These are phyloP conservation scores for Penicillium italicum DNA, from an alignment of 2,329 filamentous ascomycete genomes.

Conservation along the genomic window DNA sequence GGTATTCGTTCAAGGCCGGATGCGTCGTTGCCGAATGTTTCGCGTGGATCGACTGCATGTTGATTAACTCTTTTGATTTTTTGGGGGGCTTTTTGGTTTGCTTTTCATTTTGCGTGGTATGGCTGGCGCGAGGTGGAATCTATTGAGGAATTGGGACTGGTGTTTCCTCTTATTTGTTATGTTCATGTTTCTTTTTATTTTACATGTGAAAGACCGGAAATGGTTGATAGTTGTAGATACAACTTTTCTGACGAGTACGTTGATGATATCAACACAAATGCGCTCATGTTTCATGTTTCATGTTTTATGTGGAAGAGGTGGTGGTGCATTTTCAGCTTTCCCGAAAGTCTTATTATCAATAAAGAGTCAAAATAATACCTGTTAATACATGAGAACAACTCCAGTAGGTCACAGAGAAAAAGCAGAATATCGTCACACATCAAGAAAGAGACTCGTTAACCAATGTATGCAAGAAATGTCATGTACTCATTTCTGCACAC, in stretches of 20 bases:
- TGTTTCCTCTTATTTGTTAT: background rate
- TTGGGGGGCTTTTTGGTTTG: no score
- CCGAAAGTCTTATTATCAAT: background rate
- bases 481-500: slow-evolving; percentile 4
- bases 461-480: slow-evolving; percentile 6
- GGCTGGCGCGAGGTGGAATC: background rate
- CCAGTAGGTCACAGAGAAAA: slow-evolving; percentile 1
- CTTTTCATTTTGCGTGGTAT: background rate
- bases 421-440: slow-evolving; percentile 4
- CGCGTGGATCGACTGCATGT: background rate
- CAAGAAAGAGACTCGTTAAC: slow-evolving; percentile 12
- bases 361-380: background rate
- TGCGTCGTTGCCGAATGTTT: slow-evolving; percentile 12
- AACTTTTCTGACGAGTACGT: background rate
- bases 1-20: slow-evolving; percentile 29
- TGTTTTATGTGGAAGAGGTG: background rate
- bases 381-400: background rate
- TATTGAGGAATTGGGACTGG: background rate
- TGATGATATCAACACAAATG: background rate
- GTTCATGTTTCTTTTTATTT: no score
- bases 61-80: background rate
- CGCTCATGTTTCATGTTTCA: background rate
- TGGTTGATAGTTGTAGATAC: background rate
- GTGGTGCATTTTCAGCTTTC: background rate
- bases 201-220: background rate